These are phyloP conservation scores for Xylaria scruposa DNA, from an alignment of 495 filamentous ascomycete species.

Conservation along the genomic window DNA sequence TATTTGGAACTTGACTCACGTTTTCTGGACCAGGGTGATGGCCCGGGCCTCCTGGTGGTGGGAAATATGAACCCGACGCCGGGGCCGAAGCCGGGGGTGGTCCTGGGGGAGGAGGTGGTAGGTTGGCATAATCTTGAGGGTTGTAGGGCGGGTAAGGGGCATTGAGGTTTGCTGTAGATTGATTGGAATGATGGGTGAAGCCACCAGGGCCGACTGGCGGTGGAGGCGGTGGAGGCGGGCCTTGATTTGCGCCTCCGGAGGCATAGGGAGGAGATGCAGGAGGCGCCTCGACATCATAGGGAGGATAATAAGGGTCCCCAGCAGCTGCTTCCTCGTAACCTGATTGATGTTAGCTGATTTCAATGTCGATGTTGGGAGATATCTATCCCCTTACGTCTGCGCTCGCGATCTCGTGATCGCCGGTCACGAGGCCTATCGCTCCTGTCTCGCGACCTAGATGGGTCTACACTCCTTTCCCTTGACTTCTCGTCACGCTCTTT, in stretches of 20 bases:
- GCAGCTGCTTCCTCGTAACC: slow-evolving; percentile 52
- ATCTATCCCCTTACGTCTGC: slow-evolving; percentile 47
- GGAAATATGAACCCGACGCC: slow-evolving; percentile 35
- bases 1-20: slow-evolving; percentile 43
- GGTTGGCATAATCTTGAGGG: slow-evolving; percentile 44
- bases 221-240: slow-evolving; percentile 29
- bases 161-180: slow-evolving; percentile 43
- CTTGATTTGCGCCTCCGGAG: slow-evolving; percentile 50
- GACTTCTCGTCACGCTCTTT: slow-evolving; percentile 45
- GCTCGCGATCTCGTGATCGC: slow-evolving; percentile 47
- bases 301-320: slow-evolving; percentile 44
- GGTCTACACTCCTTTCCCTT: slow-evolving; percentile 34
- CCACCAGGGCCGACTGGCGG: slow-evolving; percentile 36
- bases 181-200: slow-evolving; percentile 52
- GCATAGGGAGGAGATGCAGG: slow-evolving; percentile 59
- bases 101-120: slow-evolving; percentile 46
- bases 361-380: not conserved
- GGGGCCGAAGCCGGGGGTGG: slow-evolving; percentile 42
- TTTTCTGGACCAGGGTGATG: slow-evolving; percentile 41
- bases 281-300: slow-evolving; percentile 40
- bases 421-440: slow-evolving; percentile 36
- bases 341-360: slow-evolving; percentile 32
- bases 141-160: slow-evolving; percentile 43
- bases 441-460: slow-evolving; percentile 29
- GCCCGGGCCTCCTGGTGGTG: slow-evolving; percentile 35